Evolutionary conservation across 106 monocot species (phyloP).

Genomic region (Allium cepa): DNA sequence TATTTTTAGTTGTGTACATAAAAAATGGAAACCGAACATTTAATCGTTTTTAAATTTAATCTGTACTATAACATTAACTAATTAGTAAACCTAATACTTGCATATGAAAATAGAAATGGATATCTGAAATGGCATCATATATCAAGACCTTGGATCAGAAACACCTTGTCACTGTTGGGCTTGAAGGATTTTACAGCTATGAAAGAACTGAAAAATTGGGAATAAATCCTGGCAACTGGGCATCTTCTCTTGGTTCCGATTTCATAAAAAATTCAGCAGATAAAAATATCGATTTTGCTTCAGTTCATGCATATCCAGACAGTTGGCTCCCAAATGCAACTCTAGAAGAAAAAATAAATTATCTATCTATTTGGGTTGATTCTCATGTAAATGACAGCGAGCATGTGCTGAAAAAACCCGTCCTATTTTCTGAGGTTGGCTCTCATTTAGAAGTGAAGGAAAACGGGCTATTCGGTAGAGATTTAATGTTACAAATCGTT

Average conservation of each 20-base stretch:
- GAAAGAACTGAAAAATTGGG: conserved; percentile 37
- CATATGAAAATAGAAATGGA: conserved; percentile 62
- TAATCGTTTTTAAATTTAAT: too few relatives aligned
- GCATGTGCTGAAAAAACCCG: conserved; percentile 69
- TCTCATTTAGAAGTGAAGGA: conserved; percentile 19
- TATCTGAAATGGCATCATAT: conserved; percentile 76
- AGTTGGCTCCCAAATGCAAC: conserved; percentile 78
- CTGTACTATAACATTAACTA: too few relatives aligned
- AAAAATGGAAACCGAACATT: not conserved
- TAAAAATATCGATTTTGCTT: conserved; percentile 78
- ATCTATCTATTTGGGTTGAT: conserved; percentile 80
- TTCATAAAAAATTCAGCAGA: conserved; percentile 72
- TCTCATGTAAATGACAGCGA: conserved; percentile 78
- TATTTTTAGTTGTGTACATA: not conserved
- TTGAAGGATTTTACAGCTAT: conserved; percentile 84
- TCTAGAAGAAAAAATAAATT: conserved; percentile 47
- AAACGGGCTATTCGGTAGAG: conserved; percentile 49
- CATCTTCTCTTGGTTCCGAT: conserved; percentile 72
- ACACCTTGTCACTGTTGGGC: conserved; percentile 78
- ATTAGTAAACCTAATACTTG: not conserved
- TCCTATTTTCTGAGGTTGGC: conserved; percentile 78
- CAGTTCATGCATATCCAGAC: conserved; percentile 97
- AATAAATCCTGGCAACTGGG: conserved; percentile 81
- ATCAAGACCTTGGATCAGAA: conserved; percentile 69
- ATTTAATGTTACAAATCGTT: conserved; percentile 54